phyloP scores from a whole-genome alignment of 1,284 basidiomycete genomes.

The Cronartium quercuum region DNA sequence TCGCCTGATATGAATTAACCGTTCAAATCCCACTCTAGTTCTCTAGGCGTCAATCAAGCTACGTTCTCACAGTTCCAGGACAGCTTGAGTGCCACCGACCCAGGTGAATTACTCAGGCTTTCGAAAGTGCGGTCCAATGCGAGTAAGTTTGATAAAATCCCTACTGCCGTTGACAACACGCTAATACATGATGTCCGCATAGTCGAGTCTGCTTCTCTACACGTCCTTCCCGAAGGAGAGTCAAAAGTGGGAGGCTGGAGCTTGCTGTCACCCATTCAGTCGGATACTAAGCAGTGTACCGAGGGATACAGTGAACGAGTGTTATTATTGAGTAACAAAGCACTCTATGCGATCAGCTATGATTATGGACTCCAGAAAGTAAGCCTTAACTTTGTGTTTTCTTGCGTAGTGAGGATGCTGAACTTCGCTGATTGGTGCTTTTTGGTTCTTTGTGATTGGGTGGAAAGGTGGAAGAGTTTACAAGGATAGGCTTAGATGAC shows the following conservation, averaged over 20 bases:
- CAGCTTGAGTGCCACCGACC: slow-evolving; percentile 74
- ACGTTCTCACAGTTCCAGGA: slow-evolving; percentile 87
- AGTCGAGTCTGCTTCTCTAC: slow-evolving; percentile 72
- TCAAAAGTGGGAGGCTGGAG: slow-evolving; percentile 80
- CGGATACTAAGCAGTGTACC: slow-evolving; percentile 64
- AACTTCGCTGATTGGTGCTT: background rate
- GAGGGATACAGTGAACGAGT: slow-evolving; percentile 84
- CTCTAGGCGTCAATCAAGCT: slow-evolving; percentile 76
- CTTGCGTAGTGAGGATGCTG: background rate
- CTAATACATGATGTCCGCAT: slow-evolving; percentile 22
- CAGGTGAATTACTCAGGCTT: slow-evolving; percentile 74
- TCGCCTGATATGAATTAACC: slow-evolving; percentile 38
- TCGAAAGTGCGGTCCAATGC: slow-evolving; percentile 82
- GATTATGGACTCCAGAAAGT: slow-evolving; percentile 88
- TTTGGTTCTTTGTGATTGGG: slow-evolving; percentile 58
- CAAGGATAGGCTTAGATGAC: slow-evolving; percentile 72
- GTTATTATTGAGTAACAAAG: slow-evolving; percentile 58
- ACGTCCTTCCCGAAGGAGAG: slow-evolving; percentile 76
- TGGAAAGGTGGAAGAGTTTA: slow-evolving; percentile 47
- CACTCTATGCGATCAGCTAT: slow-evolving; percentile 68
- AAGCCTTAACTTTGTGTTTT: background rate
- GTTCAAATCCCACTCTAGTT: slow-evolving; percentile 62
- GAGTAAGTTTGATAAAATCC: slow-evolving; percentile 50
- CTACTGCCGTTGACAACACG: background rate
- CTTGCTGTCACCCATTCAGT: slow-evolving; percentile 71